Evolutionary conservation across 176 grass and related monocot genomes (phyloP).

Genomic region (Bromus sterilis): DNA sequence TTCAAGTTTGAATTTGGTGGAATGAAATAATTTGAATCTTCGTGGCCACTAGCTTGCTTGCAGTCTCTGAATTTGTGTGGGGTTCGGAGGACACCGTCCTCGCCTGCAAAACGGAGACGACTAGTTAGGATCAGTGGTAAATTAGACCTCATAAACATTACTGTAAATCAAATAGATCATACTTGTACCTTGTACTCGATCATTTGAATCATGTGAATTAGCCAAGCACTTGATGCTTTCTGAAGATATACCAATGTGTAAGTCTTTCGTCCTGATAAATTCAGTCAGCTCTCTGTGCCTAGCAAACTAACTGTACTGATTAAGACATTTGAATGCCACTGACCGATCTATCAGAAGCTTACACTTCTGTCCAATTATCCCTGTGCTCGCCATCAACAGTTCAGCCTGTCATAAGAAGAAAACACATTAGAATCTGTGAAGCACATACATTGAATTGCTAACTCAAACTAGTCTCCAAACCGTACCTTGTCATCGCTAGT

Average conservation of each 20-base stretch:
- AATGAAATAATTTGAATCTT: slow-evolving; percentile 1
- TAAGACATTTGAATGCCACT: neutral
- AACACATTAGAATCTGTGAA: neutral
- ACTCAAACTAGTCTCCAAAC: neutral
- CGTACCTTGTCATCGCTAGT: slow-evolving; percentile 13
- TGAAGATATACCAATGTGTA: slow-evolving; percentile 3
- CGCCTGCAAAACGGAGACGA: slow-evolving; percentile 1
- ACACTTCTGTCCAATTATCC: neutral
- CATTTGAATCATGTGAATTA: neutral
- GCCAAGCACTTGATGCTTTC: neutral
- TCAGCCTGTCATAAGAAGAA: slow-evolving; percentile 6
- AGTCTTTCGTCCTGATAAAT: neutral
- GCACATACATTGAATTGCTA: neutral
- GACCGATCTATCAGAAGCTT: neutral
- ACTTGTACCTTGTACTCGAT: neutral
- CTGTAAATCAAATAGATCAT: neutral
- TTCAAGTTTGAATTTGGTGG: slow-evolving; percentile 13
- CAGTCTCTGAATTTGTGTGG: slow-evolving; percentile 8
- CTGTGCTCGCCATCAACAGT: neutral
- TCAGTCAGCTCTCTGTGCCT: neutral
- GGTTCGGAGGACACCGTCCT: slow-evolving; percentile 18
- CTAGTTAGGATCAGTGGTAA: neutral
- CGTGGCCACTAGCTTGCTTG: slow-evolving; percentile 10
- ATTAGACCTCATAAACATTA: neutral
- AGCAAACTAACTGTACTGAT: neutral